Base-by-base conservation (phyloP, 768 basidiomycete species). In the Hemileccinum rubropunctum region DNA sequence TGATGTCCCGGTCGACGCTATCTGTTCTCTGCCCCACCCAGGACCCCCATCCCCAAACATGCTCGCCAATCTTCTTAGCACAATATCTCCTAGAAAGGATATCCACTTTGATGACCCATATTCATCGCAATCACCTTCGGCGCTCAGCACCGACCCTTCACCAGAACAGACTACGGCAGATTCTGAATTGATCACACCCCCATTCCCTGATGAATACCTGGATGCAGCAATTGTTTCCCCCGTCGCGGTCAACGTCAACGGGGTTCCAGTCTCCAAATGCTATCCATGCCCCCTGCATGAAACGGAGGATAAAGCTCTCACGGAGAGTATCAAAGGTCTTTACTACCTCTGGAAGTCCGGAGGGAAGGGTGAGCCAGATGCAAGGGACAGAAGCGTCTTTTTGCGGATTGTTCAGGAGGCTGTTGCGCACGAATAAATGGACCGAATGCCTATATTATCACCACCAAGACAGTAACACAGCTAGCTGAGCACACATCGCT, bases 311-410 rank as follows among this genome's bases (percentile, higher is more conserved):
- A 71, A 71, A 23, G 74, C 78, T 17, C 65, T 87, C 40, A 73
- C 70, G 35, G 75, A 79, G 33, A 73, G 77, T 28, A 75, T 86
- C 42, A 74, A 71, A 51, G 78, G 81, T 2, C 62, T 88, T 35
- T 86, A 80, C 63, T 70, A 63, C 26, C 73, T 87, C 18, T 87
- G 86, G 85, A 78, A 69, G 60, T 58, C 73, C 10, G 67, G 73
- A 26, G 69, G 64, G 42, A 56, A 50, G 44, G 62, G 49, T 17
- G 51, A 53, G 26, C 35, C 44, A 0, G 58, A 52, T 9, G 61
- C 56, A 21, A 60, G 59, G 18, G 65, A 60, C 32, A 63, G 51
- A 23, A 59, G 47, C n/a, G 38, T 47, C 37, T 74, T 74, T 57
- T 50, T 74, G 46, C 61, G 57, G 43, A 61, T 69, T 42, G 73